These are phyloP conservation scores for Starmerella ratchasimensis DNA, from an alignment of 805 yeast genomes.

Conservation along the genomic window DNA sequence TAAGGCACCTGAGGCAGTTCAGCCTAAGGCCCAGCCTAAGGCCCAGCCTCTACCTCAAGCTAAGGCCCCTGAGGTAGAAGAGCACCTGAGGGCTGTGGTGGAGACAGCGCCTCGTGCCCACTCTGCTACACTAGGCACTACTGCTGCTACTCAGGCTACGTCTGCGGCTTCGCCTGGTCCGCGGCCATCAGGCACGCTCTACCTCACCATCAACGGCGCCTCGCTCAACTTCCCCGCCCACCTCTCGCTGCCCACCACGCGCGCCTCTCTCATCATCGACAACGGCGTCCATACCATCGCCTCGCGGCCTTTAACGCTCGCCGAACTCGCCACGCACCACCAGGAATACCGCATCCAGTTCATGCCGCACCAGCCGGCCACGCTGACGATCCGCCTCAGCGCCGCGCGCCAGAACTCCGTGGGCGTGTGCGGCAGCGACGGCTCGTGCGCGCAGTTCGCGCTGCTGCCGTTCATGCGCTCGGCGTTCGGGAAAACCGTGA, in stretches of 20 bases:
- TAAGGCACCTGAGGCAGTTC: no score
- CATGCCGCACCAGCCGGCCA: constrained; percentile 40
- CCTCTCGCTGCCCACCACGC: constrained; percentile 26
- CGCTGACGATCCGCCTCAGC: constrained; percentile 45
- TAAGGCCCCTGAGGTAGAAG: no score
- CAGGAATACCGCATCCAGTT: constrained; percentile 68
- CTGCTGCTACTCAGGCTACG: no score
- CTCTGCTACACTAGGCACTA: no score
- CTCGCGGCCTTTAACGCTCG: constrained; percentile 38
- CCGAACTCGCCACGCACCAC: constrained; percentile 30
- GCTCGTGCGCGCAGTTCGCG: constrained; percentile 27
- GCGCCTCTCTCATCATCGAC: constrained; percentile 43
- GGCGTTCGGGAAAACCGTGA: constrained; percentile 36
- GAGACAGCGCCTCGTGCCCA: no score
- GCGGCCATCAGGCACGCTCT: neutral
- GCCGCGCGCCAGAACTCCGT: constrained; percentile 23
- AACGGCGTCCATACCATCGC: constrained; percentile 70
- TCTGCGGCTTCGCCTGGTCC: no score
- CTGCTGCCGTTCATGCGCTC: constrained; percentile 36
- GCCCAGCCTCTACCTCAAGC: no score
- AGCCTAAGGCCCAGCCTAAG: no score
- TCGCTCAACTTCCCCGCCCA: neutral
- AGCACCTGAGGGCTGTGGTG: no score
- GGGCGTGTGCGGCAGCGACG: constrained; percentile 12
- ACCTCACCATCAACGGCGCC: neutral